Percentiles rank a stretch among this genome's conserved stretches.
Conservation (phyloP, 2,329 filamentous ascomycete genomes). For the Exophiala aquamarina region DNA sequence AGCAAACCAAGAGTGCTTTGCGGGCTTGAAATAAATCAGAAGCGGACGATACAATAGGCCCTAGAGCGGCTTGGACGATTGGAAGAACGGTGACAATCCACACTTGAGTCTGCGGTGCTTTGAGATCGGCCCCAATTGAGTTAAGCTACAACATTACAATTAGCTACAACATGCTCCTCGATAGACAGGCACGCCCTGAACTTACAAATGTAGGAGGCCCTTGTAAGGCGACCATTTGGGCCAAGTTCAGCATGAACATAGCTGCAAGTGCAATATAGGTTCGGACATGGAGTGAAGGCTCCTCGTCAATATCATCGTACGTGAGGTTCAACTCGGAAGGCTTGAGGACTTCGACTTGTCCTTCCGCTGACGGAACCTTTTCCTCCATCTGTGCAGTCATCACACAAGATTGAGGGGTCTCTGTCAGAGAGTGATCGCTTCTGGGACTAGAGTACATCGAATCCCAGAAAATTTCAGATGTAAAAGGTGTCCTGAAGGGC, state of each 20-base stretch:
- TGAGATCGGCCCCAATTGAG: slow-evolving; percentile 13
- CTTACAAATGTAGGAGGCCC: slow-evolving; percentile 7
- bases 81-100: slow-evolving; percentile 12
- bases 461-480: neutral
- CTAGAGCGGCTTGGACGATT: slow-evolving; percentile 15
- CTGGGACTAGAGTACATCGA: neutral
- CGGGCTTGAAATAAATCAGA: slow-evolving; percentile 20
- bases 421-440: neutral
- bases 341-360: neutral
- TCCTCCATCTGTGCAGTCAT: neutral
- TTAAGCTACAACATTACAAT: slow-evolving; percentile 3
- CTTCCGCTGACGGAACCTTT: neutral
- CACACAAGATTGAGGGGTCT: neutral
- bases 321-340: neutral
- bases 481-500: no score
- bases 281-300: slow-evolving; percentile 5
- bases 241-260: slow-evolving; percentile 11
- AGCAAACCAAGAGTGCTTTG: slow-evolving; percentile 12
- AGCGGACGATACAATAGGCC: slow-evolving; percentile 12
- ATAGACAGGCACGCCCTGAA: neutral
- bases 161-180: neutral
- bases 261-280: slow-evolving; percentile 11
- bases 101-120: slow-evolving; percentile 2
- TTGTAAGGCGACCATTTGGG: slow-evolving; percentile 10
- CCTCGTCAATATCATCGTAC: slow-evolving; percentile 6